Percentiles rank a stretch among this genome's conserved stretches.
Conservation (phyloP, 257 asterid genomes). For the Coffea eugenioides region DNA sequence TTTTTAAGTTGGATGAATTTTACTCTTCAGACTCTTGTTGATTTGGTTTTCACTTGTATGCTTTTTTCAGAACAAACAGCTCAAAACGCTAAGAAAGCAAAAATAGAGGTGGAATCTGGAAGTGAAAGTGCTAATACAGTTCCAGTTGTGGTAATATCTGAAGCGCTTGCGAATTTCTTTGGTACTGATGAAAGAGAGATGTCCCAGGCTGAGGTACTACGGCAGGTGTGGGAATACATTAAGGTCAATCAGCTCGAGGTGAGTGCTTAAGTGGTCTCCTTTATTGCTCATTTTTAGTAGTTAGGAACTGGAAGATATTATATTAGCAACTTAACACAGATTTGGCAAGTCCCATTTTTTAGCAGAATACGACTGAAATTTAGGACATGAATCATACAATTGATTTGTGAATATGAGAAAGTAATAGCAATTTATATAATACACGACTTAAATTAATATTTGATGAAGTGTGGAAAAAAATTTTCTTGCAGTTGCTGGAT, state of each 20-base stretch:
- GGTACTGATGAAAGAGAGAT: slow-evolving; percentile 63
- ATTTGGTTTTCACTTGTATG: slow-evolving; percentile 1
- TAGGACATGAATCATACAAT: neutral
- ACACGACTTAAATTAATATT: neutral
- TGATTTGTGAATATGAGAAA: neutral
- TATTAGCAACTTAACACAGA: too few species aligned
- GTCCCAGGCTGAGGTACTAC: slow-evolving; percentile 71
- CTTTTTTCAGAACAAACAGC: slow-evolving; percentile 48
- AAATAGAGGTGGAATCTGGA: slow-evolving; percentile 57
- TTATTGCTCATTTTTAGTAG: neutral
- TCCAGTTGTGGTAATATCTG: slow-evolving; percentile 67
- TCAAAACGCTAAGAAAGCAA: slow-evolving; percentile 47
- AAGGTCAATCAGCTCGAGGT: slow-evolving; percentile 82
- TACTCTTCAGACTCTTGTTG: neutral
- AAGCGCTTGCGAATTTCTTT: slow-evolving; percentile 64
- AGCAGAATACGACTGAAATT: neutral
- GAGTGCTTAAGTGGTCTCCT: slow-evolving; percentile 17
- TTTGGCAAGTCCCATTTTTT: neutral
- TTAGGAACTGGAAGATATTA: neutral
- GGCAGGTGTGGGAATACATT: slow-evolving; percentile 79
- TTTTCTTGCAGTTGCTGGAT: neutral
- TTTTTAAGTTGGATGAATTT: slow-evolving; percentile 1
- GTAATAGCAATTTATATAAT: neutral
- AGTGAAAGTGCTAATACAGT: slow-evolving; percentile 47
- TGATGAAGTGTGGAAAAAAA: neutral